Conservation (phyloP, 257 asterid genomes). For the Przewalskia tangutica region DNA sequence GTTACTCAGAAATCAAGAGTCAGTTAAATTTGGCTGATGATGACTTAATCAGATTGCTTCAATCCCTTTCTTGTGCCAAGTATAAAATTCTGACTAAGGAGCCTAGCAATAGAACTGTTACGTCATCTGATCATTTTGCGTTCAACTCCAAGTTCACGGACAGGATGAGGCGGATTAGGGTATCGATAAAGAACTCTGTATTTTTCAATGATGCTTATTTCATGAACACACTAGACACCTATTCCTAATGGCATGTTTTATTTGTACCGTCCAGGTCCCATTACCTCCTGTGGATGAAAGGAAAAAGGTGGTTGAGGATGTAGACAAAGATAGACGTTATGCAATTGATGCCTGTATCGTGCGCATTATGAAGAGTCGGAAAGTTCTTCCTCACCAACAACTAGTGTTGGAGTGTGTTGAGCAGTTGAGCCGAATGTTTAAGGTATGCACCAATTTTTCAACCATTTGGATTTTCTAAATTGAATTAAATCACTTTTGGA, state of each 20-base stretch:
- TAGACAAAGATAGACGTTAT: conserved; percentile 37
- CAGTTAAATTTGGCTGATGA: conserved; percentile 46
- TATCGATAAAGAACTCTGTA: neutral
- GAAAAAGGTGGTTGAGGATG: conserved; percentile 44
- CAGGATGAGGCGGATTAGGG: conserved; percentile 50
- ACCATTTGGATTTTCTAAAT: neutral
- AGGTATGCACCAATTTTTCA: conserved; percentile 9
- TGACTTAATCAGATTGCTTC: conserved; percentile 40
- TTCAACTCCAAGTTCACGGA: conserved; percentile 45
- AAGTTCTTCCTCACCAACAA: conserved; percentile 37
- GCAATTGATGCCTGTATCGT: conserved; percentile 45
- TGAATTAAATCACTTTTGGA: neutral
- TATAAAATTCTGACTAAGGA: conserved; percentile 45
- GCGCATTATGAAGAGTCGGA: conserved; percentile 54
- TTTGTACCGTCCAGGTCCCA: conserved; percentile 28
- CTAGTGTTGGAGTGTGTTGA: conserved; percentile 47
- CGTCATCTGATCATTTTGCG: conserved; percentile 31
- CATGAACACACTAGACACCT: neutral
- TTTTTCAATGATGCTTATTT: neutral
- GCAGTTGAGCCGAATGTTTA: conserved; percentile 40
- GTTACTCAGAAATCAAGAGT: conserved; percentile 35
- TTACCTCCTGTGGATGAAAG: conserved; percentile 45
- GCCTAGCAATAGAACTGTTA: conserved; percentile 28
- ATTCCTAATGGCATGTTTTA: neutral
- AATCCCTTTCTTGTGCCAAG: conserved; percentile 50